Percentiles rank a stretch among this genome's conserved stretches.
Conservation (phyloP, 2,329 filamentous ascomycete genomes). For the Colletotrichum liriopes region DNA sequence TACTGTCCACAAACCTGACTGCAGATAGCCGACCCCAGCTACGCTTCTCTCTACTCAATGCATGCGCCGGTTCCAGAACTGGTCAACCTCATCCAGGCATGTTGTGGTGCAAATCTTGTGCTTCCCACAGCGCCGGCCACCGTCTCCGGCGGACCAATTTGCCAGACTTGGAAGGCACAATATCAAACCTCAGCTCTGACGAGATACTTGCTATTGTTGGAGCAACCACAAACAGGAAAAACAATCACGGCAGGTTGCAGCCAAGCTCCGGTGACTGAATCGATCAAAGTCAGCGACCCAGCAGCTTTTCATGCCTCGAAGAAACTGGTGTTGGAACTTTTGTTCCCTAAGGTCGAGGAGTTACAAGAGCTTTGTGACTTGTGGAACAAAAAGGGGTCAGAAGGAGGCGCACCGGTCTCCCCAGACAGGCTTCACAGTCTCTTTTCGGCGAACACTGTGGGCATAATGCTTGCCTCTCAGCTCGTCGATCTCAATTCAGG, state of each 20-base stretch:
- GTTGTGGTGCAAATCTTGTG: conserved; percentile 69
- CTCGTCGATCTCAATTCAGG: conserved; percentile 63
- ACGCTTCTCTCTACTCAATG: conserved; percentile 74
- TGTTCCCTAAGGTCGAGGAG: conserved; percentile 68
- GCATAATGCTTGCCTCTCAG: conserved; percentile 63
- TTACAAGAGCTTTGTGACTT: conserved; percentile 62
- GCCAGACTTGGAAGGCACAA: conserved; percentile 64
- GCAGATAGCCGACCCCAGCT: conserved; percentile 74
- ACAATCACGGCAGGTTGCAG: conserved; percentile 1
- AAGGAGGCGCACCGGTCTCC: conserved; percentile 66
- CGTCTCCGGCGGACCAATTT: conserved; percentile 64
- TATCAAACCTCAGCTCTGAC: conserved; percentile 61
- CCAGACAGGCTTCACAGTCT: conserved; percentile 68
- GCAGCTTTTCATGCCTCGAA: conserved; percentile 60
- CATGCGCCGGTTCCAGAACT: conserved; percentile 78
- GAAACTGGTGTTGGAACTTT: conserved; percentile 68
- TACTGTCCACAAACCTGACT: conserved; percentile 13
- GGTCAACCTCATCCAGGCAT: conserved; percentile 77
- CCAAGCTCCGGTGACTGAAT: conserved; percentile 29
- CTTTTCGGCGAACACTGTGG: conserved; percentile 63
- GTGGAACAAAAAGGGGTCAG: conserved; percentile 62
- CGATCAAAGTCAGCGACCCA: conserved; percentile 51
- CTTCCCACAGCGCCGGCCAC: conserved; percentile 50
- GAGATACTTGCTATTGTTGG: conserved; percentile 70
- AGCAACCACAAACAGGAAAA: conserved; percentile 47